A percentile compares a stretch with the other conserved stretches of the same genome.
phyloP scores from a whole-genome alignment of 345 rosid species.

The Syzygium aqueum region DNA sequence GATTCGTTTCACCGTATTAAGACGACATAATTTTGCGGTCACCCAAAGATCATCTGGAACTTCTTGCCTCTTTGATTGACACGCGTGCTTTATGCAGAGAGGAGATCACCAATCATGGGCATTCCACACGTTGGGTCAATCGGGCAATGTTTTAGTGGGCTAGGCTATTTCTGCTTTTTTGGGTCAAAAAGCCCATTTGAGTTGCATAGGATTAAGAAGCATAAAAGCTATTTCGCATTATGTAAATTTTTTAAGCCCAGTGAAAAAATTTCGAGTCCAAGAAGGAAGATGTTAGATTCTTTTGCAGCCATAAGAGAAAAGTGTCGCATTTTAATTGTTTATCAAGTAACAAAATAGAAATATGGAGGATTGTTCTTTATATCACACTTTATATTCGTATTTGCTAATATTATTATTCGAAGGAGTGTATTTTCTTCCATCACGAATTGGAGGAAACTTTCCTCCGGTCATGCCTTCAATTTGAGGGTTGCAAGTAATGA shows the following conservation, averaged over 20 bases:
- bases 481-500: background rate
- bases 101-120: background rate
- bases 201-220: background rate
- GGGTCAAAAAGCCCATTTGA: background rate
- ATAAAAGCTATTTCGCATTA: background rate
- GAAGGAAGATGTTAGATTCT: background rate
- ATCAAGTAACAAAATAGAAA: background rate
- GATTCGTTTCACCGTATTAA: background rate
- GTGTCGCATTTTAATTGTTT: background rate
- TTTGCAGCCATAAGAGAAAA: background rate
- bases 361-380: background rate
- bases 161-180: background rate
- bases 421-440: background rate
- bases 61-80: background rate
- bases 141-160: background rate
- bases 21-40: background rate
- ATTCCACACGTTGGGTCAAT: background rate
- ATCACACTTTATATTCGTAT: too few species aligned
- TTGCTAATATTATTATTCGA: too few species aligned
- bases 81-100: background rate
- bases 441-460: background rate
- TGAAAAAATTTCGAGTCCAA: background rate
- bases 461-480: background rate
- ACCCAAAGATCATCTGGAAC: background rate
- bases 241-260: background rate